Conservation (phyloP, 768 basidiomycete genomes). For the Favolaschia claudopus region DNA sequence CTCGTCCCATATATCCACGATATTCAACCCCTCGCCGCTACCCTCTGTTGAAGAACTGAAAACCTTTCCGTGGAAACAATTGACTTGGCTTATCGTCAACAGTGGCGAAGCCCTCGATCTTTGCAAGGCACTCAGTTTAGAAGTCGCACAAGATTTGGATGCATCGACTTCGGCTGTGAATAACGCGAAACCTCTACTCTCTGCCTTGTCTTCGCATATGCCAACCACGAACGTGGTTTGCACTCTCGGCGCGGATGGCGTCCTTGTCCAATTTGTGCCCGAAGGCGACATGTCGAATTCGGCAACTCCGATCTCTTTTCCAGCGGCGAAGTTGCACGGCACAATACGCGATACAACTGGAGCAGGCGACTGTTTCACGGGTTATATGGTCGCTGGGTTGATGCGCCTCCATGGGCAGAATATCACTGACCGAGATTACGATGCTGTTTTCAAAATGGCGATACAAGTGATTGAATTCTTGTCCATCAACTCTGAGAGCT, state of each 20-base stretch:
- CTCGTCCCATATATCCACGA: slow-evolving; percentile 36
- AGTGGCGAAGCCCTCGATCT: slow-evolving; percentile 54
- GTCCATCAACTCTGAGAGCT: neutral
- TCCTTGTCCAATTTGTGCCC: slow-evolving; percentile 50
- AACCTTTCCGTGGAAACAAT: slow-evolving; percentile 56
- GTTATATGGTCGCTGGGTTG: slow-evolving; percentile 63
- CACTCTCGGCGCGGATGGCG: slow-evolving; percentile 62
- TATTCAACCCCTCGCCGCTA: slow-evolving; percentile 69
- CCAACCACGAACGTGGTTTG: slow-evolving; percentile 58
- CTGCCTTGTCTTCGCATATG: slow-evolving; percentile 30
- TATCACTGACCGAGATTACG: slow-evolving; percentile 39
- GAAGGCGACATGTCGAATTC: slow-evolving; percentile 33
- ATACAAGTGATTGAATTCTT: neutral
- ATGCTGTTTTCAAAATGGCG: slow-evolving; percentile 51
- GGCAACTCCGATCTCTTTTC: slow-evolving; percentile 44
- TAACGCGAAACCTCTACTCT: neutral
- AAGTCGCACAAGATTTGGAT: slow-evolving; percentile 14
- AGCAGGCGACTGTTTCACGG: slow-evolving; percentile 71
- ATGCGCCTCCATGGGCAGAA: slow-evolving; percentile 48
- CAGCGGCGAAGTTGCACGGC: slow-evolving; percentile 53
- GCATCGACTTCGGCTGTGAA: slow-evolving; percentile 4
- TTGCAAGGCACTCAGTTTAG: slow-evolving; percentile 35
- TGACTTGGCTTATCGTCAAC: slow-evolving; percentile 67
- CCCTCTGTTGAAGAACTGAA: slow-evolving; percentile 47
- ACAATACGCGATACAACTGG: slow-evolving; percentile 62